Evolutionary conservation across 495 filamentous ascomycete species (phyloP), one percentile per base, ranked within the genome.

Genomic region (Pseudoneurospora amorphoporcata): DNA sequence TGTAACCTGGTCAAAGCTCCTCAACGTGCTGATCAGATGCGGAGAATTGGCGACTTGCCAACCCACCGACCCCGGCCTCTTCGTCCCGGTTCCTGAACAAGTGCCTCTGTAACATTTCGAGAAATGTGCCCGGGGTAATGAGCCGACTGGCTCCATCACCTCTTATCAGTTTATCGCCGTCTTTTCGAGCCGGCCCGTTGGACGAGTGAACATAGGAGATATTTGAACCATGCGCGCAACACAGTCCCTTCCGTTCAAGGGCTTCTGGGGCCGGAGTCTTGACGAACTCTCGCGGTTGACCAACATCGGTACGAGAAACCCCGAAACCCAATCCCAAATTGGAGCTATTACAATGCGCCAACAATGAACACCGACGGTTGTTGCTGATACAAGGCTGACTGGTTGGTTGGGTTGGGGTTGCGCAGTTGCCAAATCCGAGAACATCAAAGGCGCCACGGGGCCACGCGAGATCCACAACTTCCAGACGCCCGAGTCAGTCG

Each of bases 391-490:
- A 19, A 2, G 40, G 39, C 75, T 69, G 70, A 74, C 35, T 39
- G 70, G 9, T 6, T n/a, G 9, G 43, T 6, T n/a, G 9, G 43
- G 8, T 9, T 14, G 70, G 12, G 8, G 40, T 10, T 10, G 9
- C n/a, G 17, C 72, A 85, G 84, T 78, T 23, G 73, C 83, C 70
- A 84, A 81, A 8, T 73, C 84, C 71, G 87, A 90, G 75, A 88
- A 84, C 72, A 80, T 91, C 74, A 86, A 83, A 68, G 83, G 81
- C 8, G 83, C 90, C 68, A 83, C 83, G 12, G 83, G 83, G 29
- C 87, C 90, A 53, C 86, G 86, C 76, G 82, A 86, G 53, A 85
- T 93, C 68, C 84, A 90, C 76, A 77, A 82, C 77, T 92, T 98
- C 83, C 86, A 89, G 83, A 83, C 88, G 71, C 86, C 89, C 47